phyloP scores from a whole-genome alignment of 352 stramenopile species.

The Pythium plurisporium region DNA sequence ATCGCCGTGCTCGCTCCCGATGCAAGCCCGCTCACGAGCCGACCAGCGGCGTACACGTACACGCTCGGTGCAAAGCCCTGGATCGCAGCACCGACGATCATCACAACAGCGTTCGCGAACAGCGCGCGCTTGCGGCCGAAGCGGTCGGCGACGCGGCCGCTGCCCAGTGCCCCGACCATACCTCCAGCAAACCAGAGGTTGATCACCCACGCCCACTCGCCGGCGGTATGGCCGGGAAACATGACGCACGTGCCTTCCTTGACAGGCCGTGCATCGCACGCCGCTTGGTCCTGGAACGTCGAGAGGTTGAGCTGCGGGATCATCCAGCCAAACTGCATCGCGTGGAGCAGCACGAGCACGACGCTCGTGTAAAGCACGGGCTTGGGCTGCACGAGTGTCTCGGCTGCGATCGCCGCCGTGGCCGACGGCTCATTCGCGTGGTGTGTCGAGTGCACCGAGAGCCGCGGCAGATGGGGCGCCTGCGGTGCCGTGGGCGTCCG shows the following conservation, averaged over 20 bases:
- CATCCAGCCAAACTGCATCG: conserved; percentile 55
- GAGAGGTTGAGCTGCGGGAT: conserved; percentile 64
- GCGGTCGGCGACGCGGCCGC: conserved; percentile 31
- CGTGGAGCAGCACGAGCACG: conserved; percentile 39
- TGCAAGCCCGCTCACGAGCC: conserved; percentile 42
- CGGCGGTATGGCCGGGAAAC: conserved; percentile 45
- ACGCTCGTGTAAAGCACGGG: conserved; percentile 27
- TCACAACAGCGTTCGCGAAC: conserved; percentile 21
- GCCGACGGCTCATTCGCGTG: too few species aligned
- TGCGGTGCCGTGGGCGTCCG: background rate
- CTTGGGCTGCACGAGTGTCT: background rate
- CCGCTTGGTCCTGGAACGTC: conserved; percentile 44
- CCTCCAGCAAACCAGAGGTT: conserved; percentile 57
- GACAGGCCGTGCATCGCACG: conserved; percentile 36
- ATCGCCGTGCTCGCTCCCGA: conserved; percentile 30
- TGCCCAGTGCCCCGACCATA: conserved; percentile 42
- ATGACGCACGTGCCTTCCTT: conserved; percentile 26
- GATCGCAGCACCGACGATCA: conserved; percentile 38
- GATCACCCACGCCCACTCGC: conserved; percentile 47
- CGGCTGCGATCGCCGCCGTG: background rate
- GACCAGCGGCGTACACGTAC: conserved; percentile 30
- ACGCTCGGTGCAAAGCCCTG: conserved; percentile 30
- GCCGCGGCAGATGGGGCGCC: background rate
- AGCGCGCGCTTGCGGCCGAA: conserved; percentile 43
- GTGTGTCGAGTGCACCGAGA: background rate